Evolutionary conservation across 164 flowering plant species (phyloP).

Genomic region (Chloranthus sessilifolius): DNA sequence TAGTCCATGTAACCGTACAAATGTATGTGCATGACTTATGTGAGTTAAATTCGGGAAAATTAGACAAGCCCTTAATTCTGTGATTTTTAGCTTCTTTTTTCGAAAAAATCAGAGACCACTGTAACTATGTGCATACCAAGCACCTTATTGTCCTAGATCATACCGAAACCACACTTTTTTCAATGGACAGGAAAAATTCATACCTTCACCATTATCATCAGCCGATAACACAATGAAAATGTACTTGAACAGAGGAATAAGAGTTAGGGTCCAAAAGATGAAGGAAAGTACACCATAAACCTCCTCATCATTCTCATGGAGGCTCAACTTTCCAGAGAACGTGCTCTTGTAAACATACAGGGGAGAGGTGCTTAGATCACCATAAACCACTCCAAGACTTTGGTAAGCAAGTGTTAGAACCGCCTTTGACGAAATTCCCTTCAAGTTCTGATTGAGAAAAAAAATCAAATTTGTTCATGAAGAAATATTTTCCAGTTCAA

Average conservation of each 20-base stretch:
- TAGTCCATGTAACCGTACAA: no score
- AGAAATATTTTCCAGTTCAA: not conserved
- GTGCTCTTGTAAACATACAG: conserved; percentile 74
- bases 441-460: conserved; percentile 35
- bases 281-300: conserved; percentile 66
- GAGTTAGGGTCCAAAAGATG: conserved; percentile 70
- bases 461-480: not conserved
- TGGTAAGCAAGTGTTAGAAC: conserved; percentile 65
- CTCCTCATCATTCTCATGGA: conserved; percentile 59
- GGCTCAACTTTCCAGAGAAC: conserved; percentile 56
- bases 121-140: no score
- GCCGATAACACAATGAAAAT: conserved; percentile 60
- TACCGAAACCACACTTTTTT: not conserved
- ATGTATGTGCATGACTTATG: no score
- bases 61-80: no score
- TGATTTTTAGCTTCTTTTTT: no score
- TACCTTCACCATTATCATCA: conserved; percentile 87
- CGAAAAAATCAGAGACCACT: no score
- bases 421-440: conserved; percentile 32
- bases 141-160: no score
- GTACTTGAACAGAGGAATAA: conserved; percentile 63
- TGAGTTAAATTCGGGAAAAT: no score
- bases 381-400: conserved; percentile 80
- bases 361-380: conserved; percentile 77
- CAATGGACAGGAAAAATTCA: not conserved